Evolutionary conservation across 371 early-diverging fungal genomes (phyloP).

Genomic region (Mortierella sp.): DNA sequence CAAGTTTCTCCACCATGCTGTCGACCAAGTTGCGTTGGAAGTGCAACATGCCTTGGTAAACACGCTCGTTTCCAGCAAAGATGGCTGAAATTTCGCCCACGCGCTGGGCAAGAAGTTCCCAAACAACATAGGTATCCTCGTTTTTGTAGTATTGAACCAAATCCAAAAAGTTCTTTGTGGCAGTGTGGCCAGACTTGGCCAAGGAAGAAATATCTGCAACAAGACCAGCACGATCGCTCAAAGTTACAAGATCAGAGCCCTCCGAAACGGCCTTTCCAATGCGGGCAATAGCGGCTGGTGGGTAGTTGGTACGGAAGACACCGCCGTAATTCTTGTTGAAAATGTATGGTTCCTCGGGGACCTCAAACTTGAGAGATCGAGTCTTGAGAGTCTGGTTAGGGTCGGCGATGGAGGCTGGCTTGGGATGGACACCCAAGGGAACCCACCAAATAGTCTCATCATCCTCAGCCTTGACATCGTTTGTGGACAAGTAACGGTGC

Average conservation of each 20-base stretch:
- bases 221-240: constrained; percentile 73
- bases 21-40: constrained; percentile 65
- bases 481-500: constrained; percentile 81
- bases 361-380: constrained; percentile 45
- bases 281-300: constrained; percentile 57
- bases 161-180: constrained; percentile 70
- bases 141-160: constrained; percentile 70
- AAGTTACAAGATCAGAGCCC: constrained; percentile 53
- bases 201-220: constrained; percentile 75
- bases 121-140: constrained; percentile 79
- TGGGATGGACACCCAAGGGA: constrained; percentile 65
- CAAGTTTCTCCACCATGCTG: constrained; percentile 63
- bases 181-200: constrained; percentile 70
- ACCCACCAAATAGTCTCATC: constrained; percentile 83
- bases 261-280: constrained; percentile 61
- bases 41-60: constrained; percentile 57
- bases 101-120: constrained; percentile 64
- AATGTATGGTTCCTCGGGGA: constrained; percentile 62
- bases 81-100: constrained; percentile 58
- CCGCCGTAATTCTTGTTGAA: constrained; percentile 76
- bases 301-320: constrained; percentile 78
- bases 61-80: constrained; percentile 62
- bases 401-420: constrained; percentile 41
- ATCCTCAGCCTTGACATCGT: constrained; percentile 77
- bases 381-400: constrained; percentile 53